Base-by-base conservation (phyloP, 768 basidiomycete genomes). In the Gloeopeniophorella convolvens region DNA sequence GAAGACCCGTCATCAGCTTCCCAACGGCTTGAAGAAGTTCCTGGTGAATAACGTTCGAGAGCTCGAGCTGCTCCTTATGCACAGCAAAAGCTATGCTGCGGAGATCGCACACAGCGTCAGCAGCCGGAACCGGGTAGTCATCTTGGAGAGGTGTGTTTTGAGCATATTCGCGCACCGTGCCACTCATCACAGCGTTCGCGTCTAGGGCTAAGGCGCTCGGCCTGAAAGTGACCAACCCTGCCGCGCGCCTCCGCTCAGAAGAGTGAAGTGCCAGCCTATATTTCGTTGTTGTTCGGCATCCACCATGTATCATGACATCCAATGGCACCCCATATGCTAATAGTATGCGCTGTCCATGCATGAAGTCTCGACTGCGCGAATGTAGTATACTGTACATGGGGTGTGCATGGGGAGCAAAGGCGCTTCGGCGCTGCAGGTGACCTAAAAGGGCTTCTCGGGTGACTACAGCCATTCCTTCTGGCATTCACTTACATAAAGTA, bases 71-170 rank as follows among this genome's bases (percentile, higher is more conserved):
- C 84, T 97, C 56, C 77, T 97, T 45, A 94, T 97, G 92, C 94
- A 97, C 81, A 94, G 91, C 82, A 90, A 90, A 76, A 85, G 74
- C 63, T 98, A 86, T 66, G 85, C 93, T 42, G 96, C 93, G 46
- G 91, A 95, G 69, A 92, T 99, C 62, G 96, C 96, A 45, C 94
- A 96, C 78, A 84, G 82, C 60, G 93, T 99, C 58, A 89, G 85
- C 74, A 89, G 88, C 76, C 85, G 90, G 68, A 97, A 98, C 79
- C 89, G 96, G 60, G 83, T 83, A 47, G 72, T 78, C 50, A 93
- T 99, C 61, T 72, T 98, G 43, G 91, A 94, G 71, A 79, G 93
- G 85, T 89, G 56, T 35, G 72, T n/a, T n/a, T n/a, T n/a, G n/a
- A n/a, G n/a, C 68, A 15, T 10, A 24, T 10, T 41, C 12, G 11